These are phyloP conservation scores for Bonnemaisonia californica DNA, from an alignment of 31 red algal species.

Conservation along the genomic window DNA sequence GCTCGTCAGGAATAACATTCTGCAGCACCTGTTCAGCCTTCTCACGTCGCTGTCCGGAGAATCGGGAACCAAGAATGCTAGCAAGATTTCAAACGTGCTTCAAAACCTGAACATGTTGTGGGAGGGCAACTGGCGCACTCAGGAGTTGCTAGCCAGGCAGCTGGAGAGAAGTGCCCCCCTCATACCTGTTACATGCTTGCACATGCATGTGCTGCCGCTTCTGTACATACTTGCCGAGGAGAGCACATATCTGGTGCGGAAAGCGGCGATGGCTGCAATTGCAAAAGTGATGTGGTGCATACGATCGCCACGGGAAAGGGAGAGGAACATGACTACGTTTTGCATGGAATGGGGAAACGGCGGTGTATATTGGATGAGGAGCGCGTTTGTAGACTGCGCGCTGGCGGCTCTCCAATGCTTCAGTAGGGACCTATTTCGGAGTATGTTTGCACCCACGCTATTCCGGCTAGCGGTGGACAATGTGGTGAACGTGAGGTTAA, in stretches of 20 bases:
- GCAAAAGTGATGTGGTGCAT: not conserved
- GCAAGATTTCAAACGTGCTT: constrained; percentile 63
- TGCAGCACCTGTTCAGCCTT: constrained; percentile 59
- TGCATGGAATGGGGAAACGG: not conserved
- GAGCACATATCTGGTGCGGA: constrained; percentile 65
- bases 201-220: constrained; percentile 52
- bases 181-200: constrained; percentile 51
- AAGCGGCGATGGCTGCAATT: not conserved
- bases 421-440: not conserved
- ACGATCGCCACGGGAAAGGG: not conserved
- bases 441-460: not conserved
- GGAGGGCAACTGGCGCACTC: constrained; percentile 76
- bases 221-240: constrained; percentile 62
- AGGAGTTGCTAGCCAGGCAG: constrained; percentile 76
- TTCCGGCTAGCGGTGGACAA: not conserved
- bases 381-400: not conserved
- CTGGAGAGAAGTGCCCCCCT: constrained; percentile 41
- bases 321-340: not conserved
- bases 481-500: not conserved
- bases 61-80: constrained; percentile 13
- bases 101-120: constrained; percentile 49
- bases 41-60: constrained; percentile 49
- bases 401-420: not conserved
- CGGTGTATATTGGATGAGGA: not conserved
- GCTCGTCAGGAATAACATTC: constrained; percentile 57